Evolutionary conservation across 2,329 filamentous ascomycete species (phyloP).

Genomic region (Fusarium sp.): DNA sequence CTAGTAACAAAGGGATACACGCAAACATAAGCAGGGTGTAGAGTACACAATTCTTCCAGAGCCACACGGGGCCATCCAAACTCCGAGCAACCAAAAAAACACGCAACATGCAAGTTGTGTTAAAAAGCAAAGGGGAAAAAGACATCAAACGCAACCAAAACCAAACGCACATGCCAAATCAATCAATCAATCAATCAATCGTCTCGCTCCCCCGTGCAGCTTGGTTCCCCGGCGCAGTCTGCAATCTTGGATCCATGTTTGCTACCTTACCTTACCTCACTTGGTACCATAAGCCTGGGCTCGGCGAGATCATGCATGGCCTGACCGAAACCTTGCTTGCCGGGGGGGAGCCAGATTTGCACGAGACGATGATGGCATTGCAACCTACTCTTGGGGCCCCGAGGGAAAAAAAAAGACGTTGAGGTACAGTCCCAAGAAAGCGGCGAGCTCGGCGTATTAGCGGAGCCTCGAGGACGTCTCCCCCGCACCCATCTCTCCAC

Average conservation of each 20-base stretch:
- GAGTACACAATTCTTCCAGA: slow-evolving; percentile 27
- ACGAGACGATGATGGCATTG: slow-evolving; percentile 28
- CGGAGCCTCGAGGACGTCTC: slow-evolving; percentile 39
- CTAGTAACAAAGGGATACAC: slow-evolving; percentile 11
- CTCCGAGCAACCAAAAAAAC: slow-evolving; percentile 41
- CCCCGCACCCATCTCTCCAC: slow-evolving; percentile 40
- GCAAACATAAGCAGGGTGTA: slow-evolving; percentile 4
- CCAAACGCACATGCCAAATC: slow-evolving; percentile 36
- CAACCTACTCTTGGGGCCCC: neutral
- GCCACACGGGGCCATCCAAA: slow-evolving; percentile 40
- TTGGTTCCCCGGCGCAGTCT: slow-evolving; percentile 17
- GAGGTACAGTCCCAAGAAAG: slow-evolving; percentile 11
- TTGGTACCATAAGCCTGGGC: slow-evolving; percentile 32
- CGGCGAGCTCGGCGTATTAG: slow-evolving; percentile 44
- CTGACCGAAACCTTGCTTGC: slow-evolving; percentile 35
- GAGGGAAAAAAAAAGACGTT: slow-evolving; percentile 27
- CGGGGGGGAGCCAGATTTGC: slow-evolving; percentile 7
- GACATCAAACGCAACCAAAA: slow-evolving; percentile 34
- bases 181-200: slow-evolving; percentile 1
- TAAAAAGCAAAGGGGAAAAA: neutral
- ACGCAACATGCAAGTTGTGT: slow-evolving; percentile 10
- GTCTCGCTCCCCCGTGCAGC: slow-evolving; percentile 17
- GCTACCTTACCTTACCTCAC: slow-evolving; percentile 21
- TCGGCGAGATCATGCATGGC: slow-evolving; percentile 36
- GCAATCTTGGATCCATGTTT: slow-evolving; percentile 24